These are phyloP conservation scores for Papiliotrema fonsecae DNA, from an alignment of 1,284 basidiomycete genomes.

Conservation along the genomic window DNA sequence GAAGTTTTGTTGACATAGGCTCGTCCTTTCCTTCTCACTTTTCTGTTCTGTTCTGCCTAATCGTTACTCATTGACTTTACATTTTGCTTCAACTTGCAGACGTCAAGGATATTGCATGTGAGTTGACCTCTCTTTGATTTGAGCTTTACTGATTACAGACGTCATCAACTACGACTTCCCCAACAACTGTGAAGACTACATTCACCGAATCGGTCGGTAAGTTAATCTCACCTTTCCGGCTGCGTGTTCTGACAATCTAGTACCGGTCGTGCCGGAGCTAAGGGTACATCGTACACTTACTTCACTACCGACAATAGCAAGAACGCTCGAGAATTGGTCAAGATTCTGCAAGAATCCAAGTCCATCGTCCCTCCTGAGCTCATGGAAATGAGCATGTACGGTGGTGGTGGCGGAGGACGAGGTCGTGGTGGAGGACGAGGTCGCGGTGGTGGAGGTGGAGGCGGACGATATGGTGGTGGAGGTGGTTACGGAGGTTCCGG, in stretches of 20 bases:
- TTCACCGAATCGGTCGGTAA: conserved; percentile 54
- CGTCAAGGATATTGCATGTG: conserved; percentile 44
- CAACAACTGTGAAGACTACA: conserved; percentile 70
- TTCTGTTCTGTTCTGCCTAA: conserved; percentile 8
- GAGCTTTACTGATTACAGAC: conserved; percentile 3
- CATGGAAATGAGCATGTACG: conserved; percentile 86
- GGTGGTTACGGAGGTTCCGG: conserved; percentile 38
- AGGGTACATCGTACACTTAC: conserved; percentile 88
- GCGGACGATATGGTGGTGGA: conserved; percentile 50
- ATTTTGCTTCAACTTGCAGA: conserved; percentile 24
- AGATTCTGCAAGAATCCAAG: conserved; percentile 86
- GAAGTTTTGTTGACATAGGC: conserved; percentile 5
- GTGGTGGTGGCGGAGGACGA: conserved; percentile 56
- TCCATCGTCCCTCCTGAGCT: conserved; percentile 81
- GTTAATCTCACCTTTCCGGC: not conserved
- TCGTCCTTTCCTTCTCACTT: conserved; percentile 7
- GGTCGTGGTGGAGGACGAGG: conserved; percentile 46
- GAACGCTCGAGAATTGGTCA: conserved; percentile 83
- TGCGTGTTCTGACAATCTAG: not conserved
- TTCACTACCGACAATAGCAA: conserved; percentile 94
- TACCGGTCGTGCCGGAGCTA: conserved; percentile 55
- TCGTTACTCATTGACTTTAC: conserved; percentile 18
- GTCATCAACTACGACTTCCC: conserved; percentile 85
- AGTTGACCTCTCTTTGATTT: conserved; percentile 4
- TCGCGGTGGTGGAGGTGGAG: conserved; percentile 55